A percentile compares a stretch with the other conserved stretches of the same genome.
phyloP scores from a whole-genome alignment of 2,329 filamentous ascomycete genomes.

The Hymenoscyphus fructigenus region DNA sequence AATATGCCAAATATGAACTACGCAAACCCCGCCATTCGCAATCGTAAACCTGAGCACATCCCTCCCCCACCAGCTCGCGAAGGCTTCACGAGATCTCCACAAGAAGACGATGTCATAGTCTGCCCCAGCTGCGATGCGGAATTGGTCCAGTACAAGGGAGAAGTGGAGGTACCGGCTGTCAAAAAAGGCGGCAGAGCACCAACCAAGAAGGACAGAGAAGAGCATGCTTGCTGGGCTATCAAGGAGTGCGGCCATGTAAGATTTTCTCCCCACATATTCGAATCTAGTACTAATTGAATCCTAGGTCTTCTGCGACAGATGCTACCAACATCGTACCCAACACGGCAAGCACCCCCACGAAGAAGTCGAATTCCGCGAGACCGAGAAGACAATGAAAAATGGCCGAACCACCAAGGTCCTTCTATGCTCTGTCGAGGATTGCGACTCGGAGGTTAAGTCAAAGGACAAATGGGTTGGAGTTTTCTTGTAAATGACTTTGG shows the following conservation, averaged over 20 bases:
- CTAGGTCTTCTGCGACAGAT: constrained; percentile 63
- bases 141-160: constrained; percentile 63
- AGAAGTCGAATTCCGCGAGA: constrained; percentile 37
- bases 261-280: constrained; percentile 20
- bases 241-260: constrained; percentile 90
- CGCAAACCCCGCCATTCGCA: constrained; percentile 24
- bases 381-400: constrained; percentile 39
- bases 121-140: constrained; percentile 88
- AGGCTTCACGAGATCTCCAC: constrained; percentile 80
- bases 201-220: constrained; percentile 52
- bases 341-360: constrained; percentile 34
- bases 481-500: constrained; percentile 41
- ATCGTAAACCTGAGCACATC: constrained; percentile 33
- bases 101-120: constrained; percentile 69
- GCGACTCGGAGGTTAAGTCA: constrained; percentile 50
- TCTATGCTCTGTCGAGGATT: constrained; percentile 57
- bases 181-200: constrained; percentile 48
- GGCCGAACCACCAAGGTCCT: constrained; percentile 21
- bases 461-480: constrained; percentile 63
- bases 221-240: constrained; percentile 89
- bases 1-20: constrained; percentile 34
- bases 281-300: constrained; percentile 19
- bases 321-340: constrained; percentile 54
- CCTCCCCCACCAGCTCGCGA: constrained; percentile 54
- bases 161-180: constrained; percentile 36